Evolutionary conservation across 768 basidiomycete genomes (phyloP), one percentile per base, ranked within the genome.

Genomic region (Leccinellum rugosiceps): DNA sequence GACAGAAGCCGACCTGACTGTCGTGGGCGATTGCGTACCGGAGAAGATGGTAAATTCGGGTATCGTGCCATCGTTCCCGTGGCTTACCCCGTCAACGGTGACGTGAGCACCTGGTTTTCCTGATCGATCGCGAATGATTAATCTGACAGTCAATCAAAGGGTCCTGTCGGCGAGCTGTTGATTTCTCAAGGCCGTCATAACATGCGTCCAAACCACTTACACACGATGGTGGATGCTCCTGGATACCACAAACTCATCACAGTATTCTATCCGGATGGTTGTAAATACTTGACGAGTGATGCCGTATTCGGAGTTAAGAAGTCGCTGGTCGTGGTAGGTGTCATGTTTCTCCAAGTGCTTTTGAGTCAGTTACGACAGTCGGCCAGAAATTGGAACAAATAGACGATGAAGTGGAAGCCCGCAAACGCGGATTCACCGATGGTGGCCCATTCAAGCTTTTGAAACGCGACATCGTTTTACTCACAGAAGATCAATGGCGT

Each of bases 231-330:
- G 55, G 72, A 85, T 53, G 88, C 90, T 1, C 80, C 81, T 4
- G 90, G 90, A 30, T 92, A 78, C 69, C 84, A 84, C 65, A 87
- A 82, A 45, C 81, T 94, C 21, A 74, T 78, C 17, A 93, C 91
- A 0, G 83, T 91, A 1, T 68, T 92, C 11, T 94, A 89, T 68
- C 84, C 87, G 13, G 81, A 87, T 55, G 85, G 83, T 5, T 88
- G 91, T 61, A 69, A 75, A 3, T 92, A 81, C 64, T 57, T 93
- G 21, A 72, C 71, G 6, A 90, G 84, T 58, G 92, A 94, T 66
- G 78, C 82, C 11, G 90, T 93, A 3, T 92, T 93, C 70, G 91
- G 92, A 9, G 91, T 90, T 25, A 90, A 90, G 71, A 80, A 81
- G 49, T 90, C 87, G 6, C 76, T 94, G 25, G 79, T 92, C 19